Conservation (phyloP, 768 basidiomycete species). For the Suillus spraguei region DNA sequence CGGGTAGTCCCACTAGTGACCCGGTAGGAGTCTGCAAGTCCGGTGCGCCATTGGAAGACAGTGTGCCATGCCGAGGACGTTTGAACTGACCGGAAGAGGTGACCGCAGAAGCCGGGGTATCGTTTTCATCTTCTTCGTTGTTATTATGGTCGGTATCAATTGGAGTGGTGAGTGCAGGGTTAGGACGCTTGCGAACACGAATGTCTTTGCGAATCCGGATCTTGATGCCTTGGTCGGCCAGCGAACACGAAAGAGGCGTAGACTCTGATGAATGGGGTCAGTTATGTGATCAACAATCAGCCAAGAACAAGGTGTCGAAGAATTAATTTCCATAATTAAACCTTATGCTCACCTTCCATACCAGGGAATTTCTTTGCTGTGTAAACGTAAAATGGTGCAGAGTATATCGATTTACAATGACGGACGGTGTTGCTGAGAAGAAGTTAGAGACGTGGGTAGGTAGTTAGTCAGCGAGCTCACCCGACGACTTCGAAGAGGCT, state of each 20-base stretch:
- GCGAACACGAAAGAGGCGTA: slow-evolving; percentile 83
- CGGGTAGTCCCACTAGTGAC: slow-evolving; percentile 32
- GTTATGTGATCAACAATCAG: slow-evolving; percentile 8
- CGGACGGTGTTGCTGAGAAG: slow-evolving; percentile 72
- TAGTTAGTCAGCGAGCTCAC: slow-evolving; percentile 47
- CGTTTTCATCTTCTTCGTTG: slow-evolving; percentile 28
- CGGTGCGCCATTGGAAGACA: slow-evolving; percentile 27
- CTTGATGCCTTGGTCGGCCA: slow-evolving; percentile 96
- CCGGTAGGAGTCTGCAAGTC: slow-evolving; percentile 21
- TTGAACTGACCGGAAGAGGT: slow-evolving; percentile 18
- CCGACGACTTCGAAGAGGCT: slow-evolving; percentile 90
- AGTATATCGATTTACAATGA: slow-evolving; percentile 90
- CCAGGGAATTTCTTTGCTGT: slow-evolving; percentile 97
- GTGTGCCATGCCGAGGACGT: slow-evolving; percentile 32
- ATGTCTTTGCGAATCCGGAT: slow-evolving; percentile 94
- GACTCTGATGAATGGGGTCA: slow-evolving; percentile 57
- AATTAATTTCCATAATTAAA: slow-evolving; percentile 9
- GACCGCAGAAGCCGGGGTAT: slow-evolving; percentile 3
- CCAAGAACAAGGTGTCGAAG: slow-evolving; percentile 8
- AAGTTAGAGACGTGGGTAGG: slow-evolving; percentile 12
- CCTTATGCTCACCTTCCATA: slow-evolving; percentile 74
- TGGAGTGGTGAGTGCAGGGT: slow-evolving; percentile 34
- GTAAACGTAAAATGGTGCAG: slow-evolving; percentile 90
- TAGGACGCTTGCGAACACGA: slow-evolving; percentile 74
- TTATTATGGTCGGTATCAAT: slow-evolving; percentile 22